These are phyloP conservation scores for Tylopilus sp. DNA, from an alignment of 1,284 basidiomycete species.

Conservation along the genomic window DNA sequence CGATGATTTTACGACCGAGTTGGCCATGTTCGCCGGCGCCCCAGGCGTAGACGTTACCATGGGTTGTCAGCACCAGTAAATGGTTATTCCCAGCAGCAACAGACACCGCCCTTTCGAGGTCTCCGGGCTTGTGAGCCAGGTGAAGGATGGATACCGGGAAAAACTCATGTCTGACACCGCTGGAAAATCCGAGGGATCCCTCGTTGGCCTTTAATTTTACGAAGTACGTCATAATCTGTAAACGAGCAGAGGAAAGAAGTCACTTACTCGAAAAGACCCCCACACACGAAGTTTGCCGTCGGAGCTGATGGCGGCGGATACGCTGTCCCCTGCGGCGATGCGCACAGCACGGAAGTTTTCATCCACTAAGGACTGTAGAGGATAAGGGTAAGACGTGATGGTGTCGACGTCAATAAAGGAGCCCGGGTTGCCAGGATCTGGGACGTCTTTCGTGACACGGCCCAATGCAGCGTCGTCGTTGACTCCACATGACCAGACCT, in stretches of 20 bases:
- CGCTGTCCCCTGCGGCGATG: conserved; percentile 80
- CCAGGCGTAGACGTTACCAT: conserved; percentile 82
- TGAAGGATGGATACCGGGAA: conserved; percentile 69
- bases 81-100: conserved; percentile 85
- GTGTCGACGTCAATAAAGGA: conserved; percentile 70
- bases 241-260: conserved; percentile 3
- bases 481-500: conserved; percentile 87
- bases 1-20: conserved; percentile 80
- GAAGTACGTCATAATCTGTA: conserved; percentile 7
- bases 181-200: conserved; percentile 84
- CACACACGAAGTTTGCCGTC: conserved; percentile 82
- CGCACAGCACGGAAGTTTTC: conserved; percentile 81
- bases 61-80: conserved; percentile 79
- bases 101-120: conserved; percentile 72
- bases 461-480: conserved; percentile 93
- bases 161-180: conserved; percentile 61
- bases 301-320: conserved; percentile 76
- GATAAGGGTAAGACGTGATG: conserved; percentile 73
- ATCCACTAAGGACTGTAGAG: conserved; percentile 66
- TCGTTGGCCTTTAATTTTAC: conserved; percentile 56
- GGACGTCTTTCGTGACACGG: conserved; percentile 69
- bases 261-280: conserved; percentile 87
- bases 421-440: conserved; percentile 61
- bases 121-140: conserved; percentile 56
- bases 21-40: conserved; percentile 87